Percentiles rank a stretch among this genome's conserved stretches.
Evolutionary conservation across 805 yeast species (phyloP).

Genomic region (Danielia oregonensis): DNA sequence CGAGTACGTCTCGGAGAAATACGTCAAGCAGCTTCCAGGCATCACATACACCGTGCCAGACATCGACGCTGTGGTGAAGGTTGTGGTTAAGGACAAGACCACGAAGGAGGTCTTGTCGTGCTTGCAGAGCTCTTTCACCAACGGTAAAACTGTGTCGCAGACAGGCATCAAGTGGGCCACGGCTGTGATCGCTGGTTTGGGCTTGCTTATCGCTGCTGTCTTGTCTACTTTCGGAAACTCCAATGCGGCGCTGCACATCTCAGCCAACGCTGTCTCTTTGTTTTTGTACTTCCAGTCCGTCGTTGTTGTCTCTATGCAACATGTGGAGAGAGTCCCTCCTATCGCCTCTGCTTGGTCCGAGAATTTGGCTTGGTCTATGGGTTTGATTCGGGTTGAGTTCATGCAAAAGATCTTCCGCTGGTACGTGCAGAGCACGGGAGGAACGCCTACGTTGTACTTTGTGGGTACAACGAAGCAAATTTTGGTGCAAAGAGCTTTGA

Average conservation of each 20-base stretch:
- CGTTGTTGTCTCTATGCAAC: conserved; percentile 78
- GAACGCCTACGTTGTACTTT: conserved; percentile 68
- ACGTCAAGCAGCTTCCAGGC: conserved; percentile 65
- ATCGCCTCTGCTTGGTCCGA: conserved; percentile 91
- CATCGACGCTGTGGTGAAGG: conserved; percentile 73
- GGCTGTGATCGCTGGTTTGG: conserved; percentile 84
- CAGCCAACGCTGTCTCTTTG: conserved; percentile 81
- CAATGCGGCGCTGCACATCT: conserved; percentile 81
- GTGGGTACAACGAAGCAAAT: conserved; percentile 60
- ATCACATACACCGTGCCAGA: conserved; percentile 86
- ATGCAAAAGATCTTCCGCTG: conserved; percentile 85
- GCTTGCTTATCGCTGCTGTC: conserved; percentile 79
- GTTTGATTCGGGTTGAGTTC: conserved; percentile 69
- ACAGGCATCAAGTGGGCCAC: conserved; percentile 81
- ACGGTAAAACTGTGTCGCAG: conserved; percentile 79
- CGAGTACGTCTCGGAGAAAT: conserved; percentile 49
- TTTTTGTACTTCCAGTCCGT: conserved; percentile 87
- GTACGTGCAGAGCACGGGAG: conserved; percentile 88
- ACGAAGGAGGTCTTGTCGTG: conserved; percentile 57
- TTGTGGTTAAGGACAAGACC: conserved; percentile 41
- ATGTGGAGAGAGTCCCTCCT: conserved; percentile 84
- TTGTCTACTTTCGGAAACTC: conserved; percentile 83
- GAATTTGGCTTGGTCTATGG: conserved; percentile 94
- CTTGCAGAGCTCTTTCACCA: conserved; percentile 68
- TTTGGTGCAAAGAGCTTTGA: conserved; percentile 66